Conservation (phyloP, 805 yeast species). For the Kuraishia capsulata region DNA sequence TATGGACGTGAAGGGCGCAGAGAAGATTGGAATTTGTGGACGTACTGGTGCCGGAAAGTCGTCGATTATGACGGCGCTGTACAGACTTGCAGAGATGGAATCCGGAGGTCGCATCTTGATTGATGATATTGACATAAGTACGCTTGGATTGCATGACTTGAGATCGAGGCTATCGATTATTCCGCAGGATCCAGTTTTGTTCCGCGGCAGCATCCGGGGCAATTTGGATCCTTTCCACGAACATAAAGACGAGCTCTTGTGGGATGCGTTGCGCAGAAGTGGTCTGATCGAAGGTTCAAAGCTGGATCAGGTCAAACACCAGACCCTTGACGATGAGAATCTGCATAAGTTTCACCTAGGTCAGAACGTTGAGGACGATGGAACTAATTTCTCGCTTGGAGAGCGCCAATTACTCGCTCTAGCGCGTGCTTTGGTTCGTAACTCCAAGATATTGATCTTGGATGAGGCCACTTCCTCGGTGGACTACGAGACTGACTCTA, state of each 20-base stretch:
- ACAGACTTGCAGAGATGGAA: slow-evolving; percentile 42
- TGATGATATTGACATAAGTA: slow-evolving; percentile 47
- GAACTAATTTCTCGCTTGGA: slow-evolving; percentile 61
- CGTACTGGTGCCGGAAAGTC: slow-evolving; percentile 86
- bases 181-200: slow-evolving; percentile 85
- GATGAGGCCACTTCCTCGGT: slow-evolving; percentile 78
- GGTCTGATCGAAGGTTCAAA: slow-evolving; percentile 40
- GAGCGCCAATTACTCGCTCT: slow-evolving; percentile 63
- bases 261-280: slow-evolving; percentile 51
- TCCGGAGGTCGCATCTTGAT: slow-evolving; percentile 37
- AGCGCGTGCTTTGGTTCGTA: slow-evolving; percentile 63
- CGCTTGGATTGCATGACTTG: slow-evolving; percentile 42
- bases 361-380: slow-evolving; percentile 55
- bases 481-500: slow-evolving; percentile 62
- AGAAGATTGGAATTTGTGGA: slow-evolving; percentile 81
- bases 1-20: slow-evolving; percentile 38
- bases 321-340: slow-evolving; percentile 28
- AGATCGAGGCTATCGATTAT: slow-evolving; percentile 55
- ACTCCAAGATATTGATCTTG: slow-evolving; percentile 48
- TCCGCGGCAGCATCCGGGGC: slow-evolving; percentile 77
- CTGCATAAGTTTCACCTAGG: slow-evolving; percentile 55
- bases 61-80: slow-evolving; percentile 57
- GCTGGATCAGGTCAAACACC: slow-evolving; percentile 30
- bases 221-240: slow-evolving; percentile 62
- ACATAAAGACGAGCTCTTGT: slow-evolving; percentile 38